Conservation (phyloP, 192 early-diverging fungal species). For the Anaeromyces robustus region DNA sequence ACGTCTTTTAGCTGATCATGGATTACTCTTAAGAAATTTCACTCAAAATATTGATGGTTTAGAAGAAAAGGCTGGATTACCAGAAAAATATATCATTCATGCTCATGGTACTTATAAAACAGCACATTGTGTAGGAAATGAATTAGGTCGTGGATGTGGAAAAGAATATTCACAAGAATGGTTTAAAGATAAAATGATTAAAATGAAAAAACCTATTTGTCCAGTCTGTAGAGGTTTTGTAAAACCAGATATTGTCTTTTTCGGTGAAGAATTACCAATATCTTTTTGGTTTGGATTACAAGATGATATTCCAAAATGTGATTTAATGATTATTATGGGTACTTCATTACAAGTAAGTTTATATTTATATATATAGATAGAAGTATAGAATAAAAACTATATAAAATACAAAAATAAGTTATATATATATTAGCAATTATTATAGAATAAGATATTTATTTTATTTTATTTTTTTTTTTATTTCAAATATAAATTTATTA, state of each 20-base stretch:
- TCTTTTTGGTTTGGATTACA: neutral
- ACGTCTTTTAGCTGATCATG: conserved; percentile 49
- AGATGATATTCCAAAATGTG: conserved; percentile 58
- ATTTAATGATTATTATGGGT: conserved; percentile 86
- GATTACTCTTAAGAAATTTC: conserved; percentile 61
- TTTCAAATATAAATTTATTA: too few relatives aligned
- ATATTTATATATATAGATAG: too few relatives aligned
- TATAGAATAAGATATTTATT: too few relatives aligned
- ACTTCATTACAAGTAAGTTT: conserved; percentile 44
- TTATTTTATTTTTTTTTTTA: too few relatives aligned
- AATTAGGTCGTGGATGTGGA: conserved; percentile 8
- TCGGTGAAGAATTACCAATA: conserved; percentile 72
- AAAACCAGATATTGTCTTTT: conserved; percentile 95
- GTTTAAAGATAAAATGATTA: conserved; percentile 31
- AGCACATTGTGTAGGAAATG: conserved; percentile 59
- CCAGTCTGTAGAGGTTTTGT: conserved; percentile 46
- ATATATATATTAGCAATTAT: too few relatives aligned
- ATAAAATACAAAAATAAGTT: too few relatives aligned
- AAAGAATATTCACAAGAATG: conserved; percentile 14
- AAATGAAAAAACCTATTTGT: conserved; percentile 53
- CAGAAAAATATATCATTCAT: conserved; percentile 53
- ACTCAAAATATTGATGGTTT: conserved; percentile 94
- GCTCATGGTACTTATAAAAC: conserved; percentile 87
- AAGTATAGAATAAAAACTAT: too few relatives aligned
- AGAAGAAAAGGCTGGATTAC: conserved; percentile 69